phyloP scores from a whole-genome alignment of 75 land plant species.

The Selaginella moellendorffii region DNA sequence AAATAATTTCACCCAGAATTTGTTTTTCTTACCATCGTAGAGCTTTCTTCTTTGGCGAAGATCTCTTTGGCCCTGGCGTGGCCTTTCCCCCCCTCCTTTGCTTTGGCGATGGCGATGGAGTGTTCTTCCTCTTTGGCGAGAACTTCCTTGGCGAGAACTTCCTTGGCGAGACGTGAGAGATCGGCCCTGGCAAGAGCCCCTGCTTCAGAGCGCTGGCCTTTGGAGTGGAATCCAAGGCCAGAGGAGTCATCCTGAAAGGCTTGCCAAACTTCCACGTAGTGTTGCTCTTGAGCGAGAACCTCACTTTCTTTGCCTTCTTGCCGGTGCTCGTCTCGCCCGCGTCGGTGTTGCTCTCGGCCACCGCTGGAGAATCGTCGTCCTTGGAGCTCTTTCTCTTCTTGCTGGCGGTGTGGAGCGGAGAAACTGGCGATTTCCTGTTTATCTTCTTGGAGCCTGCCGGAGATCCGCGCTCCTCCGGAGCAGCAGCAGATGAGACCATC shows the following conservation, averaged over 20 bases:
- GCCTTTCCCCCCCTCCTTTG: too few relatives aligned
- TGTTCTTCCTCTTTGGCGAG: neutral
- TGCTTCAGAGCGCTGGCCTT: conserved; percentile 90
- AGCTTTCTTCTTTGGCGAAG: too few relatives aligned
- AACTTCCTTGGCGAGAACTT: neutral
- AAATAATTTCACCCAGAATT: too few relatives aligned
- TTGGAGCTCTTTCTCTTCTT: conserved; percentile 7
- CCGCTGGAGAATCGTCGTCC: conserved; percentile 21
- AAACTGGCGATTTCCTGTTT: conserved; percentile 17
- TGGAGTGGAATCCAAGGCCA: conserved; percentile 44
- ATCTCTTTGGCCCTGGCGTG: too few relatives aligned
- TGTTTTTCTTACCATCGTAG: too few relatives aligned
- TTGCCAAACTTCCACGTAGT: conserved; percentile 70
- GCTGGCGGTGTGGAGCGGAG: neutral
- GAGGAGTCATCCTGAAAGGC: conserved; percentile 75
- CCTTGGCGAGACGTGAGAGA: conserved; percentile 16
- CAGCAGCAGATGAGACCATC: conserved; percentile 48
- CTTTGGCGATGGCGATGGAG: too few relatives aligned
- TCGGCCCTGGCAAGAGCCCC: conserved; percentile 78
- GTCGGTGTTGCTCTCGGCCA: conserved; percentile 18
- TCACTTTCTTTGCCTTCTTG: conserved; percentile 61
- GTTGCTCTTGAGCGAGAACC: conserved; percentile 69
- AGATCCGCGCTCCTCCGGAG: neutral
- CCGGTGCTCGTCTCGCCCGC: conserved; percentile 16
- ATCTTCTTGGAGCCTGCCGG: conserved; percentile 13